Evolutionary conservation across 139 green algal species (phyloP).

Genomic region (Volvox africanus): DNA sequence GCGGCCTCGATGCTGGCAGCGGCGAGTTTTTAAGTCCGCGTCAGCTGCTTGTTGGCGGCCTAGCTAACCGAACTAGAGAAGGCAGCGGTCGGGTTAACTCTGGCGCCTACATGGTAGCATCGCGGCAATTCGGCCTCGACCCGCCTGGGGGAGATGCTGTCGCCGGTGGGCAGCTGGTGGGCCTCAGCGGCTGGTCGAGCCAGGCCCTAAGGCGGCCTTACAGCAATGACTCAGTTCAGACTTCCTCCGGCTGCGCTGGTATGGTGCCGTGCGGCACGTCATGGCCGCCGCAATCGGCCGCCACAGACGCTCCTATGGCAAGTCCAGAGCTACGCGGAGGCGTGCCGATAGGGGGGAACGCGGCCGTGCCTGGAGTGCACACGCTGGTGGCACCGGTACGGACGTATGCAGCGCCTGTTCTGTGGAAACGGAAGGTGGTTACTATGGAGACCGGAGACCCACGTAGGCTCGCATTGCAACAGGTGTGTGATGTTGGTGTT

Average conservation of each 20-base stretch:
- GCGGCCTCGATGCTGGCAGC: neutral
- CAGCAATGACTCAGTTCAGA: neutral
- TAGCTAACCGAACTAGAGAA: neutral
- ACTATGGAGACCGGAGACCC: neutral
- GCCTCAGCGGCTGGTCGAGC: neutral
- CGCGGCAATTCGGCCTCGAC: neutral
- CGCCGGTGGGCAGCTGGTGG: neutral
- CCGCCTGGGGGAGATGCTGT: neutral
- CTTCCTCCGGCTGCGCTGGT: neutral
- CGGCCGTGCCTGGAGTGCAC: neutral
- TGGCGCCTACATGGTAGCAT: neutral
- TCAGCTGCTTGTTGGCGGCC: neutral
- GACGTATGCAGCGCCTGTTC: neutral
- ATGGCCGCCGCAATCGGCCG: neutral
- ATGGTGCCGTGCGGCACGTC: neutral
- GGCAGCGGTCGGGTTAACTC: neutral
- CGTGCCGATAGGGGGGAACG: neutral
- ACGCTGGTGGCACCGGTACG: constrained; percentile 25
- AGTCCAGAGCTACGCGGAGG: neutral
- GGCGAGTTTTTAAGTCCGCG: neutral
- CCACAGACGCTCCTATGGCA: neutral
- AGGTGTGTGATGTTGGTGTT: no score
- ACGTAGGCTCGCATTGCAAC: neutral
- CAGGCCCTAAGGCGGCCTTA: neutral
- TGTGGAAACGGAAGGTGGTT: neutral